These are phyloP conservation scores for Phytophthora constricta DNA, from an alignment of 352 stramenopile genomes.

Conservation along the genomic window DNA sequence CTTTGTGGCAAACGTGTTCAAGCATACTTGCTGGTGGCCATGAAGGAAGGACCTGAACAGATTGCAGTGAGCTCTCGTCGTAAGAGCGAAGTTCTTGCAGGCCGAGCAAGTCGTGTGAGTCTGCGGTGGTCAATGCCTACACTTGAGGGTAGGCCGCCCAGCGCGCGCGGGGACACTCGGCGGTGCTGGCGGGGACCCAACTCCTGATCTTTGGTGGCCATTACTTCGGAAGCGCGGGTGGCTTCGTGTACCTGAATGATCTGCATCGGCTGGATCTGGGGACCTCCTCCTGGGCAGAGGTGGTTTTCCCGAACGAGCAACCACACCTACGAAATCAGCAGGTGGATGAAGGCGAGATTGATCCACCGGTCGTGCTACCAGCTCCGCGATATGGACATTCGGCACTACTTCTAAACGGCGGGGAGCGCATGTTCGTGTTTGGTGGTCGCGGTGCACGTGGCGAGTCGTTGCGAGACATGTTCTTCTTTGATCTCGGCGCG, in stretches of 20 bases:
- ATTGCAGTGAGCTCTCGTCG: conserved; percentile 28
- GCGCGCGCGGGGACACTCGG: conserved; percentile 74
- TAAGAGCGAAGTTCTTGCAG: conserved; percentile 25
- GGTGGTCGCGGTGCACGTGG: conserved; percentile 57
- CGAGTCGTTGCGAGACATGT: conserved; percentile 85
- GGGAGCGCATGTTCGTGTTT: conserved; percentile 82
- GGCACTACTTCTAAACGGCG: conserved; percentile 69
- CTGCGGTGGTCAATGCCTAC: conserved; percentile 65
- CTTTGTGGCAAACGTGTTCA: too few species aligned
- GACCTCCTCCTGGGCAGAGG: conserved; percentile 76
- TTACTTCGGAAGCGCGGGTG: conserved; percentile 84
- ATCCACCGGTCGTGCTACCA: conserved; percentile 51
- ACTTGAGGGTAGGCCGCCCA: conserved; percentile 62
- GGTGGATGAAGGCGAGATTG: conserved; percentile 33
- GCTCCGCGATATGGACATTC: conserved; percentile 88
- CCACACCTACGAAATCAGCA: conserved; percentile 19
- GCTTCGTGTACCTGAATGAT: conserved; percentile 92
- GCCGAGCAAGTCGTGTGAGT: conserved; percentile 51
- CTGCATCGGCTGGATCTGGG: conserved; percentile 87
- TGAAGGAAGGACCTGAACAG: conserved; percentile 31
- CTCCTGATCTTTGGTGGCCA: conserved; percentile 91
- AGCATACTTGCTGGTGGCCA: neutral
- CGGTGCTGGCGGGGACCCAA: conserved; percentile 76
- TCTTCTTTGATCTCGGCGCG: conserved; percentile 85
- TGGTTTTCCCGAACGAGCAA: conserved; percentile 51